Base-by-base conservation (phyloP, 352 stramenopile genomes). In the Pythium aquatile region DNA sequence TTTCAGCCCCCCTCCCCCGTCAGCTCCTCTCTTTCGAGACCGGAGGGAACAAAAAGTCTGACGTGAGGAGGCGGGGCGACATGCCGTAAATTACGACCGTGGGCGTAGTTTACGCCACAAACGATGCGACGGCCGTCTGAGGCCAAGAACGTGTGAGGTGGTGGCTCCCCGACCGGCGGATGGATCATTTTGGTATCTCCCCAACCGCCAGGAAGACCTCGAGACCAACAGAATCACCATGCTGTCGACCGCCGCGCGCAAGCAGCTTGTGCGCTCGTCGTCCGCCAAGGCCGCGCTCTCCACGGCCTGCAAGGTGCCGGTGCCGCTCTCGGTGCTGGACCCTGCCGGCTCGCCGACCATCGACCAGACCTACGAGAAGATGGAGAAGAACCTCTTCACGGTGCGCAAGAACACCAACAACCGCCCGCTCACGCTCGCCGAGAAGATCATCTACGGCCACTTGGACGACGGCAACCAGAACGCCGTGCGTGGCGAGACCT, bases 401-500 rank as follows among this genome's bases (percentile, higher is more conserved):
- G 89, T 96, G 63, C 89, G 91, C 82, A 95, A 97, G 81, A 96
- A 76, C 61, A 82, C 81, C 63, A 84, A 85, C 73, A 92, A 94
- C 77, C 90, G 90, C 65, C 92, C 92, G 35, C 66, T 98, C 58
- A 98, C 92, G 65, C 86, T 97, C 48, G 84, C 90, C 47, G 92
- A 98, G 72, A 98, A 98, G 85, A 98, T 98, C 70, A 93, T 98
- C 70, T 98, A 97, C 80, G 89, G 89, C 53, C 92, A 98, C 83
- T 81, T 98, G 77, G 89, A 97, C 68, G 82, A 97, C 69, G 67
- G 88, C 61, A 84, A 88, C 65, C 84, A 86, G 55, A 75, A 87
- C 52, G 79, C 90, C 11, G 88, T 93, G 54, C 85, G 90, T 44
- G 92, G 92, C 30, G 82, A 97, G 77, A 97, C 92, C 29, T 98